These are phyloP conservation scores for Claviceps pazoutovae DNA, from an alignment of 2,329 filamentous ascomycete species.

Conservation along the genomic window DNA sequence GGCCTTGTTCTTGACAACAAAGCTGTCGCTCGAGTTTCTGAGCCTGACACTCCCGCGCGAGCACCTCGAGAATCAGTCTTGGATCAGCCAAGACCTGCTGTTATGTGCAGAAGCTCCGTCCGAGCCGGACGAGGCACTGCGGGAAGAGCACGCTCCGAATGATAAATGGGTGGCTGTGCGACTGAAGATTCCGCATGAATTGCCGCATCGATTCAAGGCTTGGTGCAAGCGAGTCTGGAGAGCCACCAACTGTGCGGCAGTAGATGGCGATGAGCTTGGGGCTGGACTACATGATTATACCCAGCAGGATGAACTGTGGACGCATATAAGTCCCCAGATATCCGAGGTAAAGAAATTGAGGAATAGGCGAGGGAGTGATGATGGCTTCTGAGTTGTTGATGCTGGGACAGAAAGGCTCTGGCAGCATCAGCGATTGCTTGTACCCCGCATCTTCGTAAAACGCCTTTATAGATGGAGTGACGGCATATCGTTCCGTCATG, in stretches of 20 bases:
- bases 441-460: too few relatives aligned
- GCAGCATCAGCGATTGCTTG: too few relatives aligned
- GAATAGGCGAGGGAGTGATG: background rate
- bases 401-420: background rate
- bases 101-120: slow-evolving; percentile 23
- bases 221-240: slow-evolving; percentile 25
- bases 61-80: slow-evolving; percentile 34
- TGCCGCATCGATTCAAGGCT: slow-evolving; percentile 32
- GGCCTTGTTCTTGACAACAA: slow-evolving; percentile 49
- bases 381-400: background rate
- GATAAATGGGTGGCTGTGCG: slow-evolving; percentile 44
- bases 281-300: slow-evolving; percentile 10
- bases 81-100: slow-evolving; percentile 40
- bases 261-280: slow-evolving; percentile 2
- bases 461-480: too few relatives aligned
- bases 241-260: slow-evolving; percentile 5
- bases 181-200: slow-evolving; percentile 44
- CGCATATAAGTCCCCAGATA: slow-evolving; percentile 10
- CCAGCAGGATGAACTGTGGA: slow-evolving; percentile 13
- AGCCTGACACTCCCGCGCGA: slow-evolving; percentile 34
- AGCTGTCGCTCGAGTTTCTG: slow-evolving; percentile 48
- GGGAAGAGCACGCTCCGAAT: slow-evolving; percentile 37
- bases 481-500: too few relatives aligned
- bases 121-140: slow-evolving; percentile 29
- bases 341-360: slow-evolving; percentile 1